A percentile compares a stretch with the other conserved stretches of the same genome.
These are phyloP conservation scores for Alternaria dauci DNA, from an alignment of 2,329 filamentous ascomycete species.

Conservation along the genomic window DNA sequence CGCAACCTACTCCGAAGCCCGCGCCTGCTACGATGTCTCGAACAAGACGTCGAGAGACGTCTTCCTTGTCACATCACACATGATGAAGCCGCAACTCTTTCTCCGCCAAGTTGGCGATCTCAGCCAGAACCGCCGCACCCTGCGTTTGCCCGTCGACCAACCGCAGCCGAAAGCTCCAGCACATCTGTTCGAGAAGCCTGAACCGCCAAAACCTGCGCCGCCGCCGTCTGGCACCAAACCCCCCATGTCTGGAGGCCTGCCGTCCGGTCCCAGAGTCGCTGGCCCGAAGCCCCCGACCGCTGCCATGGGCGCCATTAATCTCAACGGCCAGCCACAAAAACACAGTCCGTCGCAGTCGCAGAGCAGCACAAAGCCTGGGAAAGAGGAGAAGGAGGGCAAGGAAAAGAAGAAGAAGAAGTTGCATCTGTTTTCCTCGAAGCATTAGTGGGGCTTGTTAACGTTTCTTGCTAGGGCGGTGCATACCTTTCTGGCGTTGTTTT, in stretches of 20 bases:
- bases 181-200: constrained; percentile 81
- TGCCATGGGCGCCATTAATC: constrained; percentile 44
- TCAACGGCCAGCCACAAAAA: constrained; percentile 34
- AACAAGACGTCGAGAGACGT: constrained; percentile 77
- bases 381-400: constrained; percentile 39
- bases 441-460: constrained; percentile 23
- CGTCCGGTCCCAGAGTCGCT: constrained; percentile 38
- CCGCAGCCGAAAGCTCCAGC: constrained; percentile 83
- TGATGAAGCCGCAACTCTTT: constrained; percentile 86
- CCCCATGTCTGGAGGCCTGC: constrained; percentile 38
- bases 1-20: constrained; percentile 89
- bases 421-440: constrained; percentile 60
- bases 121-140: constrained; percentile 73
- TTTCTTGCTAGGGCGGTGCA: constrained; percentile 10
- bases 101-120: constrained; percentile 84
- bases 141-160: constrained; percentile 82
- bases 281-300: constrained; percentile 46
- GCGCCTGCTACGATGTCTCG: constrained; percentile 87
- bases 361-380: constrained; percentile 28
- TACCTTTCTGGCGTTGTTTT: constrained; percentile 21
- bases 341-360: constrained; percentile 25
- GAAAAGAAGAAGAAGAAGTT: constrained; percentile 65
- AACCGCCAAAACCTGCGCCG: constrained; percentile 62
- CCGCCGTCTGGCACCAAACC: constrained; percentile 58
- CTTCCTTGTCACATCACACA: constrained; percentile 89